A percentile compares a stretch with the other conserved stretches of the same genome.
Evolutionary conservation across 2,329 filamentous ascomycete species (phyloP).

Genomic region (Sarocladium strictum): DNA sequence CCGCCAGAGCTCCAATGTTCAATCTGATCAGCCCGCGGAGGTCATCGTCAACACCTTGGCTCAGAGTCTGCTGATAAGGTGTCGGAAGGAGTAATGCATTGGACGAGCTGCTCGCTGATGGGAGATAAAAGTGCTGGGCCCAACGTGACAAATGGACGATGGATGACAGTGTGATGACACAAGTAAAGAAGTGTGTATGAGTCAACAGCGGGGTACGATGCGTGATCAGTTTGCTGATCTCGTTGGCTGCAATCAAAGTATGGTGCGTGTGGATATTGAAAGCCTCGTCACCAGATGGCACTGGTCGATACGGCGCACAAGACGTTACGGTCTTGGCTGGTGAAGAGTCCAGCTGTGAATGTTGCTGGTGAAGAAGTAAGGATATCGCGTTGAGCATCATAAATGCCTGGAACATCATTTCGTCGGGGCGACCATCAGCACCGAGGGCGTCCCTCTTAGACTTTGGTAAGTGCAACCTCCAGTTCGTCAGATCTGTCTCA

Average conservation of each 20-base stretch:
- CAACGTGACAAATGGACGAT: constrained; percentile 80
- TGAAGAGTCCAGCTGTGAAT: constrained; percentile 65
- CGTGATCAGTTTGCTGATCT: constrained; percentile 68
- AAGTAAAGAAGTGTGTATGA: constrained; percentile 81
- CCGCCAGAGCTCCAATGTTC: constrained; percentile 69
- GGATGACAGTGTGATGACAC: constrained; percentile 70
- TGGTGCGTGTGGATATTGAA: constrained; percentile 71
- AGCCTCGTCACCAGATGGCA: constrained; percentile 41
- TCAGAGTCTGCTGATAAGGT: constrained; percentile 1
- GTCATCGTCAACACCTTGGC: constrained; percentile 46
- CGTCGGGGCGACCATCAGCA: constrained; percentile 69
- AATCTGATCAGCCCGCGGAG: constrained; percentile 71
- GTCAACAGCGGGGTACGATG: constrained; percentile 61
- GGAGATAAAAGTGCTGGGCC: constrained; percentile 28
- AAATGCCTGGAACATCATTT: constrained; percentile 86
- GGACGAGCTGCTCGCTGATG: constrained; percentile 45
- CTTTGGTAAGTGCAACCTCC: constrained; percentile 71
- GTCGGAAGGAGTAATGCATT: constrained; percentile 27
- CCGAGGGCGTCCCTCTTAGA: constrained; percentile 63
- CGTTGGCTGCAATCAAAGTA: constrained; percentile 71
- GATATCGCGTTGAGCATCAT: constrained; percentile 66
- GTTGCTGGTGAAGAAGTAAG: constrained; percentile 74
- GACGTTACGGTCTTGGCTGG: constrained; percentile 54
- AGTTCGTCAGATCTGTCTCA: constrained; percentile 58
- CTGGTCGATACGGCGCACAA: constrained; percentile 55